Percentiles rank a stretch among this genome's conserved stretches.
phyloP scores from a whole-genome alignment of 768 basidiomycete genomes.

The Tephrocybe sp. region DNA sequence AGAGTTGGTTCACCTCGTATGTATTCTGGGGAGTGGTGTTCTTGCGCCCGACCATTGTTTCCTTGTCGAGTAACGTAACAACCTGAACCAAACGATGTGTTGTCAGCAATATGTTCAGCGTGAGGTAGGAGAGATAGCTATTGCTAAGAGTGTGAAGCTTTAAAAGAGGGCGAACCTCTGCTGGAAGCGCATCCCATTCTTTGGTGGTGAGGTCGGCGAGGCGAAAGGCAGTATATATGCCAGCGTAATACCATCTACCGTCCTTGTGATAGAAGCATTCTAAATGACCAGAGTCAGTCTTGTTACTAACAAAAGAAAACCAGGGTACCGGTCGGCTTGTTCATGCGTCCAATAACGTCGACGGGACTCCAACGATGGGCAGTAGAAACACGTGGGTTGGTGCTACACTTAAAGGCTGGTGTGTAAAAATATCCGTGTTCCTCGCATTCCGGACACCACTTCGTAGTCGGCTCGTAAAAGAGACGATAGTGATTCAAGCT shows the following conservation, averaged over 20 bases:
- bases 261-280: slow-evolving; percentile 84
- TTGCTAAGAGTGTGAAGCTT: slow-evolving; percentile 5
- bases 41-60: slow-evolving; percentile 68
- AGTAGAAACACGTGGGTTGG: slow-evolving; percentile 71
- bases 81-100: slow-evolving; percentile 51
- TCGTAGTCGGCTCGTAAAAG: slow-evolving; percentile 63
- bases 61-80: slow-evolving; percentile 62
- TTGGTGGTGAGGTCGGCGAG: slow-evolving; percentile 62
- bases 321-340: slow-evolving; percentile 56
- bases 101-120: background rate
- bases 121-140: background rate
- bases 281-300: slow-evolving; percentile 20
- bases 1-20: slow-evolving; percentile 73
- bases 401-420: slow-evolving; percentile 74
- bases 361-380: slow-evolving; percentile 72
- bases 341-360: slow-evolving; percentile 61
- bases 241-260: slow-evolving; percentile 82
- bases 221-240: slow-evolving; percentile 66
- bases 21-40: slow-evolving; percentile 76
- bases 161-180: slow-evolving; percentile 43
- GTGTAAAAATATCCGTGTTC: slow-evolving; percentile 79
- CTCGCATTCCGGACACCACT: slow-evolving; percentile 80
- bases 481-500: slow-evolving; percentile 69
- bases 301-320: background rate
- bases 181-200: slow-evolving; percentile 67